A percentile compares a stretch with the other conserved stretches of the same genome.
Conservation (phyloP, 164 flowering plant species). For the Chimonanthus praecox region DNA sequence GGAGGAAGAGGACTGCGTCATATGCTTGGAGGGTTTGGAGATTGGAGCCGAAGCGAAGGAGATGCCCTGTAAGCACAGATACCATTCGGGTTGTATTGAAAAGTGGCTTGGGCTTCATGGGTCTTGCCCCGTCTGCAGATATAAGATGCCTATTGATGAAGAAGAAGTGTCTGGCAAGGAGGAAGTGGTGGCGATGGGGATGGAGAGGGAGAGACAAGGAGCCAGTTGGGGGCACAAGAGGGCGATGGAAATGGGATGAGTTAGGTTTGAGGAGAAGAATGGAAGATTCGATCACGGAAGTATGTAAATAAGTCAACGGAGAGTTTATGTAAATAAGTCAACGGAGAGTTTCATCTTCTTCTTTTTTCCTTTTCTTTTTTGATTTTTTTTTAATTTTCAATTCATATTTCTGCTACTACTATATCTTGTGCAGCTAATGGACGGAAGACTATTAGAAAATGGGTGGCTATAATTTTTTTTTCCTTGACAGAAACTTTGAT, state of each 20-base stretch:
- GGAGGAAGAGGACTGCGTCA: slow-evolving; percentile 42
- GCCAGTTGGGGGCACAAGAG: not conserved
- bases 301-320: no score
- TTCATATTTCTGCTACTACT: no score
- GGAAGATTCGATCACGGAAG: no score
- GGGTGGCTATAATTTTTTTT: no score
- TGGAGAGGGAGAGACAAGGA: slow-evolving; percentile 16
- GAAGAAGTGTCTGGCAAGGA: slow-evolving; percentile 28
- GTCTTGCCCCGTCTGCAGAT: slow-evolving; percentile 79
- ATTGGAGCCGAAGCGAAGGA: slow-evolving; percentile 42
- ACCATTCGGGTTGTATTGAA: slow-evolving; percentile 55
- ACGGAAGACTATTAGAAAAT: no score
- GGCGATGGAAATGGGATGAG: slow-evolving; percentile 6
- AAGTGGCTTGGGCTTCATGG: slow-evolving; percentile 78
- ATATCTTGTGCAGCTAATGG: no score
- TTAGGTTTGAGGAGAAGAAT: no score
- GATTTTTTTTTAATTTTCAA: no score
- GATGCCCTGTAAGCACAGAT: slow-evolving; percentile 77
- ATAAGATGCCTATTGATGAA: slow-evolving; percentile 51
- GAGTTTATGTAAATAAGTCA: no score
- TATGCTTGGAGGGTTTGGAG: slow-evolving; percentile 55
- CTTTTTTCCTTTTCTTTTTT: no score
- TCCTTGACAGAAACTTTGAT: no score
- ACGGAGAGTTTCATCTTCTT: no score
- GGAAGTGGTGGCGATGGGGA: not conserved